Base-by-base conservation (phyloP, 2,329 filamentous ascomycete species). In the Aspergillus spinulosporus region DNA sequence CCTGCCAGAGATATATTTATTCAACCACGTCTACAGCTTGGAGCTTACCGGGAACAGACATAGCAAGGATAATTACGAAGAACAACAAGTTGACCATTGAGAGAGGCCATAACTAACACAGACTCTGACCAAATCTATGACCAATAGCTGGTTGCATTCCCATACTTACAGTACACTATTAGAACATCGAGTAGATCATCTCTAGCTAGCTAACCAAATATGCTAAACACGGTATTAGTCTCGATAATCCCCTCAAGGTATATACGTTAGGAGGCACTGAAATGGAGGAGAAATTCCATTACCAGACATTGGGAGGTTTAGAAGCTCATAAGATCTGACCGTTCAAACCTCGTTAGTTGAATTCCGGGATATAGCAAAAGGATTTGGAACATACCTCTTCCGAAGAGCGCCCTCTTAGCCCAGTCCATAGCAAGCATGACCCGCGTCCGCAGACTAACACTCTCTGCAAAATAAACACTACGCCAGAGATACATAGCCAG, bases 401-500 rank as follows among this genome's bases (percentile, higher is more conserved):
- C 94, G 78, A 99, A 99, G 21, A 99, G 75, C 9, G 91, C 90
- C 71, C 95, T 83, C 84, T 97, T 99, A n/a, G 86, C 87, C 94
- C 94, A 99, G 73, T 99, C 94, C 94, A 99, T 97, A 14, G 92
- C 92, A 74, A 99, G 80, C 68, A 99, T 76, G 62, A 91, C 84
- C 60, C 93, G 84, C 28, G 94, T 99, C 64, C 94, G 81, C 58
- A 97, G 82, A 74, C 92, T 97, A 47, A 99, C 94, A 69, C 91
- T 96, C 80, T 99, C 91, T 9, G 94, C 92, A 78, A 99, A 99
- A 76, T 99, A 99, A 11, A 97, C 88, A 62, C 90, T 92, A 60
- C 94, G 82, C 94, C 94, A 99, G 34, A 96, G 84, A 73, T 99
- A 99, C 48, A 97, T 93, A 0, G 92, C 94, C 82, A 95, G 83